These are phyloP conservation scores for Sporothrix globosa DNA, from an alignment of 2,329 filamentous ascomycete genomes.

Conservation along the genomic window DNA sequence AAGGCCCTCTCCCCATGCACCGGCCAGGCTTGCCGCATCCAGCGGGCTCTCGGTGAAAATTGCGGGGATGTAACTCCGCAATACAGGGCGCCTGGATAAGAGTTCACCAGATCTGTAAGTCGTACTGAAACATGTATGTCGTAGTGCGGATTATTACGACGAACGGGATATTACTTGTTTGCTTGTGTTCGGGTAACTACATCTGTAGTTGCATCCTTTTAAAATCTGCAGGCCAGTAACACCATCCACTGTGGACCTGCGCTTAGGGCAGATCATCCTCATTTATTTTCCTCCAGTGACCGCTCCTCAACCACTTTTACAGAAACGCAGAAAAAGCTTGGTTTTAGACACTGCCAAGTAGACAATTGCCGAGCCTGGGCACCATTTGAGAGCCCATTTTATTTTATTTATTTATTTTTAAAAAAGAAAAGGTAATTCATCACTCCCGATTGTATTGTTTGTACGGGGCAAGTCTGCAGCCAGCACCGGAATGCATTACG, in stretches of 20 bases:
- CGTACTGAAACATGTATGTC: no score
- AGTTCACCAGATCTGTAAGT: no score
- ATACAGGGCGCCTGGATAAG: neutral
- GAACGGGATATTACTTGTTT: no score
- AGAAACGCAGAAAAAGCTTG: neutral
- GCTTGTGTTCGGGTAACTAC: no score
- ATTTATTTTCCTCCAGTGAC: neutral
- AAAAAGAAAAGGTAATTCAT: no score
- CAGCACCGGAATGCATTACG: no score
- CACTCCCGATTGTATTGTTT: no score
- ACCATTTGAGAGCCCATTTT: no score
- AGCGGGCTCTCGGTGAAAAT: constrained; percentile 22
- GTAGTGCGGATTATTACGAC: no score
- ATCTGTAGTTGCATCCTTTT: neutral
- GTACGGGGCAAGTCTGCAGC: no score
- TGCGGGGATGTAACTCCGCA: neutral
- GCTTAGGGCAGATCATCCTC: neutral
- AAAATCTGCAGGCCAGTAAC: neutral
- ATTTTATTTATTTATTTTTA: no score
- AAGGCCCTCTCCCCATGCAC: neutral
- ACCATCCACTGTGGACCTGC: neutral
- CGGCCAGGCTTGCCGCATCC: neutral
- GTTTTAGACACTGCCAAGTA: neutral
- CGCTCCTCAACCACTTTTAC: neutral
- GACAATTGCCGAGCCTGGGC: neutral